phyloP scores from a whole-genome alignment of 139 green algal species.

The Chlamydomonas eustigma region DNA sequence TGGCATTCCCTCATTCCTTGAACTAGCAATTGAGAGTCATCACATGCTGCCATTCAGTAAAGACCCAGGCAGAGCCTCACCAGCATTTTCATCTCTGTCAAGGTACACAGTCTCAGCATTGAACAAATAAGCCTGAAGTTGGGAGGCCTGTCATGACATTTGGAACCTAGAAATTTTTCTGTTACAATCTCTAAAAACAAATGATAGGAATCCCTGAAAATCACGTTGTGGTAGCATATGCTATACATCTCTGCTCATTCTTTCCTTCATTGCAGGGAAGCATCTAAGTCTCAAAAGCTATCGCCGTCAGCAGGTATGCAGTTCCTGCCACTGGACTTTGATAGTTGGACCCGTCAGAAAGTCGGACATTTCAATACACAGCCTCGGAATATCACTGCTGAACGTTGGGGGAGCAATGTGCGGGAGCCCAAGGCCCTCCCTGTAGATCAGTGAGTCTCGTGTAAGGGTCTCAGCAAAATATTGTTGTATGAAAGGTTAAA shows the following conservation, averaged over 20 bases:
- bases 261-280: no score
- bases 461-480: no score
- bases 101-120: background rate
- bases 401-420: background rate
- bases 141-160: background rate
- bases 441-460: background rate
- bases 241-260: no score
- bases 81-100: background rate
- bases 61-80: background rate
- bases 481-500: background rate
- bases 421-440: background rate
- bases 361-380: background rate
- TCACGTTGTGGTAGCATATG: background rate
- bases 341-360: background rate
- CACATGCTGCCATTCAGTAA: slow-evolving; percentile 2
- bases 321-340: background rate
- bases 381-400: background rate
- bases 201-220: background rate
- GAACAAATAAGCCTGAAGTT: no score
- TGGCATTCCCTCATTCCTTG: background rate
- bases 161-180: background rate
- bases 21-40: background rate
- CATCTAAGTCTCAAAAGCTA: background rate
- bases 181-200: background rate
- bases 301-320: background rate